Evolutionary conservation across 2,329 filamentous ascomycete species (phyloP), one percentile per base, ranked within the genome.

Genomic region (Curvularia lunata): DNA sequence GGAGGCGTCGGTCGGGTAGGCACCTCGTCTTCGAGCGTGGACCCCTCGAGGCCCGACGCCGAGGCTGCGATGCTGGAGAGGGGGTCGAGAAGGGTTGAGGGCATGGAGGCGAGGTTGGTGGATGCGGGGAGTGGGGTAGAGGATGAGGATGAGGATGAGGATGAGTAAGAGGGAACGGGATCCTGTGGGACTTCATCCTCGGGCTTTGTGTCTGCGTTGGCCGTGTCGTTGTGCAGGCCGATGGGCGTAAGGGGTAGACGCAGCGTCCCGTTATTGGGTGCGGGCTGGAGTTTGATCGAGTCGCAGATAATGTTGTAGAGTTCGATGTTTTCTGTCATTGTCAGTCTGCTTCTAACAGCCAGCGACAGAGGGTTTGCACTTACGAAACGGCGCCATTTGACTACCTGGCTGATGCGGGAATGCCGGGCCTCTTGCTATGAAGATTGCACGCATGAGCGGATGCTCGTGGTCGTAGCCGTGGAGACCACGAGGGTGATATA

Each of bases 401-500:
- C 91, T 96, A 67, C 95, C 93, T 0, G 91, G 87, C 38, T 85
- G 80, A 68, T 97, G 93, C 0, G 92, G 91, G 72, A 99, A 99
- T 0, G 94, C 93, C 4, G 95, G 95, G 0, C 95, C 95, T 38
- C 91, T 84, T 1, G 95, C 95, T 48, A 98, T 84, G 69, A 99
- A 99, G 42, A 99, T 96, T 0, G 95, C 94, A 38, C 95, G 84
- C 95, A 99, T 99, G 43, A 99, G 82, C 0, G 94, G 93, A 73
- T 99, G 89, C 70, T 96, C 89, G 69, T 97, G 89, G 73, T 99
- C 95, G 73, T 98, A 99, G 1, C 95, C 95, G 72, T 99, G 95
- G 2, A 99, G 80, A 2, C 95, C 95, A 27, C 85, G 85, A 0
- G 95, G 95, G 65, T 89, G 84, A 71, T 97, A 99, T 0, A 86